Evolutionary conservation across 805 yeast species (phyloP).

Genomic region (Candida namnaoensis): DNA sequence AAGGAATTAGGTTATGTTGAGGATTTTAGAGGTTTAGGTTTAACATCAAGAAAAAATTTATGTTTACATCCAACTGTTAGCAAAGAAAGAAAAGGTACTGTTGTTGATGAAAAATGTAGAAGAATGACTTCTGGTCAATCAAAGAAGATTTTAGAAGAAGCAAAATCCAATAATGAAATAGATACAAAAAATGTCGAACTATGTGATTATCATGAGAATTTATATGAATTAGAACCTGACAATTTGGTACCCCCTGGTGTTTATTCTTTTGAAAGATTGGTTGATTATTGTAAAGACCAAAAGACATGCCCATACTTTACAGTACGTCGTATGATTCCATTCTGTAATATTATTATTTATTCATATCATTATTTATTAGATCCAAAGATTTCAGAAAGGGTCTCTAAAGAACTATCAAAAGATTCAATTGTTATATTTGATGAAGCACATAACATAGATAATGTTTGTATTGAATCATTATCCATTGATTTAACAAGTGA

Average conservation of each 20-base stretch:
- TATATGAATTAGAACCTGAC: slow-evolving; percentile 80
- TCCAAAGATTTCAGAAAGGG: slow-evolving; percentile 95
- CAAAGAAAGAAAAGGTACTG: slow-evolving; percentile 80
- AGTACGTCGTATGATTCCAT: slow-evolving; percentile 94
- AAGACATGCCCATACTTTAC: slow-evolving; percentile 95
- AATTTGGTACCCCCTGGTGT: slow-evolving; percentile 89
- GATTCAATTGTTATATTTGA: slow-evolving; percentile 94
- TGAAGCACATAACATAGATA: slow-evolving; percentile 98
- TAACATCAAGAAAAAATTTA: slow-evolving; percentile 88
- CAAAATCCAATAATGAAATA: slow-evolving; percentile 11
- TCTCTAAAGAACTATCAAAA: slow-evolving; percentile 82
- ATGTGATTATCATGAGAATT: slow-evolving; percentile 87
- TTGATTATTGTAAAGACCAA: slow-evolving; percentile 66
- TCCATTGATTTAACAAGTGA: slow-evolving; percentile 91
- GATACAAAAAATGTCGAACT: slow-evolving; percentile 48
- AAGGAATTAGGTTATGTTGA: slow-evolving; percentile 79
- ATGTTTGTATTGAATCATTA: slow-evolving; percentile 94
- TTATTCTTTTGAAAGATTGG: slow-evolving; percentile 81
- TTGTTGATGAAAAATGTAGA: slow-evolving; percentile 95
- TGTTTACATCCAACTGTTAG: slow-evolving; percentile 86
- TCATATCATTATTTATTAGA: slow-evolving; percentile 94
- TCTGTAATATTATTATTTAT: slow-evolving; percentile 89
- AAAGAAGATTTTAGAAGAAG: slow-evolving; percentile 53
- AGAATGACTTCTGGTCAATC: slow-evolving; percentile 89
- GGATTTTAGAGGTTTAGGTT: slow-evolving; percentile 89